These are phyloP conservation scores for Diutina rugosa DNA, from an alignment of 1,139 yeast species.

Conservation along the genomic window DNA sequence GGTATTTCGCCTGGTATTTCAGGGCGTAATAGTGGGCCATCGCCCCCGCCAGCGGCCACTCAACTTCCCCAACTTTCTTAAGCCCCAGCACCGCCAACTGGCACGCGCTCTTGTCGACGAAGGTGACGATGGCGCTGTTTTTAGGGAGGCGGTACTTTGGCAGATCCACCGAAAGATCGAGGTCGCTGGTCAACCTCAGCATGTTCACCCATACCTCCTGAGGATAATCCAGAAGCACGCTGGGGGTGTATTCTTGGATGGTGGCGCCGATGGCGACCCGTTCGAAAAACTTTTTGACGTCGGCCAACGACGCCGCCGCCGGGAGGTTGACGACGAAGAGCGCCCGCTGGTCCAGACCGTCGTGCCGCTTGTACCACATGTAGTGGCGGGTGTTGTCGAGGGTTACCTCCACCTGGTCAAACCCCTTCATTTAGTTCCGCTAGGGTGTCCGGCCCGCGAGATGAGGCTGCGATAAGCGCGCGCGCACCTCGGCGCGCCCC, in stretches of 20 bases:
- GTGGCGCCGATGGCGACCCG: constrained; percentile 49
- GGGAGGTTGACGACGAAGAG: constrained; percentile 75
- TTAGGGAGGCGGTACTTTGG: constrained; percentile 36
- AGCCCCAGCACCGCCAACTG: constrained; percentile 53
- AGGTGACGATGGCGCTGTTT: constrained; percentile 59
- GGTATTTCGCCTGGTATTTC: constrained; percentile 17
- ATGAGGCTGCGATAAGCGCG: not conserved
- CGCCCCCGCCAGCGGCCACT: constrained; percentile 8
- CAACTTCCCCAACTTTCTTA: constrained; percentile 23
- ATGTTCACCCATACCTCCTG: constrained; percentile 49
- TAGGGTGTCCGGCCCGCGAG: not conserved
- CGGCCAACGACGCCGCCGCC: constrained; percentile 36
- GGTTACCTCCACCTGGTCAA: not conserved
- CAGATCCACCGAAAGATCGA: constrained; percentile 19
- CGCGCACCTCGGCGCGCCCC: not conserved
- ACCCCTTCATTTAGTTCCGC: not conserved
- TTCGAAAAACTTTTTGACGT: constrained; percentile 46
- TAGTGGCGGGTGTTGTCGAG: constrained; percentile 22
- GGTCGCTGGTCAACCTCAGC: constrained; percentile 46
- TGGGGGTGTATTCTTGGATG: constrained; percentile 33
- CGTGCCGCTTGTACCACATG: constrained; percentile 55
- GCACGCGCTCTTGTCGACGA: constrained; percentile 66
- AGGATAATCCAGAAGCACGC: constrained; percentile 24
- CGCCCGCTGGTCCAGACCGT: constrained; percentile 29
- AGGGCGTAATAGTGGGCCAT: constrained; percentile 19